Evolutionary conservation across 345 rosid genomes (phyloP).

Genomic region (Aquilaria sinensis): DNA sequence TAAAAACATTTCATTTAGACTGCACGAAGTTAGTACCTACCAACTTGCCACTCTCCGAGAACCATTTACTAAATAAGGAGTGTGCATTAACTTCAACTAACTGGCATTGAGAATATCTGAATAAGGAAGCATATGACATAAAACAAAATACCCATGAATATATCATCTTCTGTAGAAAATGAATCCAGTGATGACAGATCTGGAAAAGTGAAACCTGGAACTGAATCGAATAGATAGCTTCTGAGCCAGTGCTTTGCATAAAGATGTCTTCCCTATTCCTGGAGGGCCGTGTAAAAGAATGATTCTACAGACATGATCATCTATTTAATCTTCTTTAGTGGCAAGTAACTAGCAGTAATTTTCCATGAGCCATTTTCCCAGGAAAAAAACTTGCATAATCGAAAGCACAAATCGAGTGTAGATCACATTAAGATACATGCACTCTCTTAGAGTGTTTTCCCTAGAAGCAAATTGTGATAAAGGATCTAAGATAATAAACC

Average conservation of each 20-base stretch:
- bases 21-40: slow-evolving; percentile 29
- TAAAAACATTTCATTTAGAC: too few species aligned
- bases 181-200: background rate
- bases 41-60: slow-evolving; percentile 99
- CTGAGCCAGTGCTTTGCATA: slow-evolving; percentile 97
- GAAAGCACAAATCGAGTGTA: too few species aligned
- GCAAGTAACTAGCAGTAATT: background rate
- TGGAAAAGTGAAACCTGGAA: slow-evolving; percentile 45
- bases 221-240: slow-evolving; percentile 83
- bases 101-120: slow-evolving; percentile 90
- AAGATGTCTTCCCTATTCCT: slow-evolving; percentile 96
- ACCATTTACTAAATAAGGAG: slow-evolving; percentile 98
- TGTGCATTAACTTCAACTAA: slow-evolving; percentile 98
- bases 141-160: background rate
- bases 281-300: slow-evolving; percentile 98
- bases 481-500: too few species aligned
- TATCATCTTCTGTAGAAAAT: too few species aligned
- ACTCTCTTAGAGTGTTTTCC: too few species aligned
- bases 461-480: too few species aligned
- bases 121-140: slow-evolving; percentile 17
- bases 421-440: too few species aligned
- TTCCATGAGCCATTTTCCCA: background rate
- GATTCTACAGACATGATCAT: slow-evolving; percentile 47
- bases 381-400: background rate
- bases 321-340: background rate